Evolutionary conservation across 805 yeast genomes (phyloP).

Genomic region (Priceomyces fermenticarens): DNA sequence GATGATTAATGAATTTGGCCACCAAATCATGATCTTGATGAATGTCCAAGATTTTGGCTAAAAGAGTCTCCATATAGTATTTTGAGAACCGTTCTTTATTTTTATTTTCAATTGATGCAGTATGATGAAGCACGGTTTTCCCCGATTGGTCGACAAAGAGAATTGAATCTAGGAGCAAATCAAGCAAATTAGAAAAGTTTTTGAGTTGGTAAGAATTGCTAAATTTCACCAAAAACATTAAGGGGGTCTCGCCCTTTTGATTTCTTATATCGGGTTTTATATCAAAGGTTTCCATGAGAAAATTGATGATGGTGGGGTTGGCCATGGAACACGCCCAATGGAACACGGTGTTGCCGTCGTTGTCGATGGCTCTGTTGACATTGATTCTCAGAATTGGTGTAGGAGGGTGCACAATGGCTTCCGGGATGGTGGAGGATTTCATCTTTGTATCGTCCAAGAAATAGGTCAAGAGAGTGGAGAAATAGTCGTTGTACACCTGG

Average conservation of each 20-base stretch:
- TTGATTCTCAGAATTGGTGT: conserved; percentile 51
- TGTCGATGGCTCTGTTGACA: conserved; percentile 87
- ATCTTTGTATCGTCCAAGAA: conserved; percentile 46
- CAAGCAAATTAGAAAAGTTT: conserved; percentile 35
- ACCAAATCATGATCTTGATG: conserved; percentile 24
- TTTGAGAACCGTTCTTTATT: conserved; percentile 35
- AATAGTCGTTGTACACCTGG: conserved; percentile 34
- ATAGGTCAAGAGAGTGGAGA: conserved; percentile 45
- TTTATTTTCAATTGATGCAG: conserved; percentile 29
- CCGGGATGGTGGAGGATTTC: conserved; percentile 21
- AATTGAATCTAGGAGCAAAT: conserved; percentile 34
- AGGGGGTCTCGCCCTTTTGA: conserved; percentile 81
- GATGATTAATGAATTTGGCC: conserved; percentile 67
- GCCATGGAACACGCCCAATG: conserved; percentile 97
- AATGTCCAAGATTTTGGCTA: conserved; percentile 30
- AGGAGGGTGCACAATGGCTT: conserved; percentile 54
- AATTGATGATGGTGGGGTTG: conserved; percentile 62
- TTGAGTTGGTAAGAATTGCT: conserved; percentile 36
- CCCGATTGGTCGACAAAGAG: conserved; percentile 36
- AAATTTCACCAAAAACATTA: conserved; percentile 46
- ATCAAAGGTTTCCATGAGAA: conserved; percentile 57
- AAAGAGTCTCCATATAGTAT: conserved; percentile 37
- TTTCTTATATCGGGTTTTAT: conserved; percentile 73
- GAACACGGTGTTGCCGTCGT: conserved; percentile 86
- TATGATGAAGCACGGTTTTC: conserved; percentile 41